Evolutionary conservation across 345 rosid genomes (phyloP).

Genomic region (Odontarrhena argentea): DNA sequence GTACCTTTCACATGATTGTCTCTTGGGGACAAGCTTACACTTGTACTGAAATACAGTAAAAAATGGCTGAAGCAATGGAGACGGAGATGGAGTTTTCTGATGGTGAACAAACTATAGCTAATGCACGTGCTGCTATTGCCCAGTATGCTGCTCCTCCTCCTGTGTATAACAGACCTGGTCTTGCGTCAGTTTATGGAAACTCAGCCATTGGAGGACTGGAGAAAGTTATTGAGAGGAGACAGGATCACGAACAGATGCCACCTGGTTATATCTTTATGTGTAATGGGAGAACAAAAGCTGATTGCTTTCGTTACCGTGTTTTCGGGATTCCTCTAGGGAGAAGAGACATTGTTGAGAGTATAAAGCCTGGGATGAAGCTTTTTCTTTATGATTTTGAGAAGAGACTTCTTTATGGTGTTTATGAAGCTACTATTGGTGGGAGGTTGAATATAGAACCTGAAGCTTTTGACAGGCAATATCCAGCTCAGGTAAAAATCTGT

Average conservation of each 20-base stretch:
- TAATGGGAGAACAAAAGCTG: conserved; percentile 49
- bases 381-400: conserved; percentile 55
- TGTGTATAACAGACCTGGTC: conserved; percentile 11
- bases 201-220: conserved; percentile 28
- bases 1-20: too few relatives aligned
- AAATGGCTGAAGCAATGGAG: conserved; percentile 36
- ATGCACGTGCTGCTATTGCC: background rate
- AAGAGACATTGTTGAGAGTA: conserved; percentile 39
- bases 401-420: conserved; percentile 55
- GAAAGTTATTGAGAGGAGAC: conserved; percentile 18
- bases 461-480: conserved; percentile 54
- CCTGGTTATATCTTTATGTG: conserved; percentile 63
- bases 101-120: conserved; percentile 32
- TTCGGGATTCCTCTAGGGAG: conserved; percentile 49
- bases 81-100: conserved; percentile 41
- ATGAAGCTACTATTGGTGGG: conserved; percentile 52
- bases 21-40: background rate
- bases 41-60: conserved; percentile 6
- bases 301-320: conserved; percentile 50
- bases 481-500: conserved; percentile 49
- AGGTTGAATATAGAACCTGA: conserved; percentile 49
- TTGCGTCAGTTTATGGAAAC: conserved; percentile 27
- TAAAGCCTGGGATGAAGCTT: conserved; percentile 54
- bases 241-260: conserved; percentile 26
- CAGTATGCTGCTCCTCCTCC: conserved; percentile 10